Evolutionary conservation across 73 alveolate species (phyloP), one percentile per base, ranked within the genome.

Genomic region (Paramecium bursaria): DNA sequence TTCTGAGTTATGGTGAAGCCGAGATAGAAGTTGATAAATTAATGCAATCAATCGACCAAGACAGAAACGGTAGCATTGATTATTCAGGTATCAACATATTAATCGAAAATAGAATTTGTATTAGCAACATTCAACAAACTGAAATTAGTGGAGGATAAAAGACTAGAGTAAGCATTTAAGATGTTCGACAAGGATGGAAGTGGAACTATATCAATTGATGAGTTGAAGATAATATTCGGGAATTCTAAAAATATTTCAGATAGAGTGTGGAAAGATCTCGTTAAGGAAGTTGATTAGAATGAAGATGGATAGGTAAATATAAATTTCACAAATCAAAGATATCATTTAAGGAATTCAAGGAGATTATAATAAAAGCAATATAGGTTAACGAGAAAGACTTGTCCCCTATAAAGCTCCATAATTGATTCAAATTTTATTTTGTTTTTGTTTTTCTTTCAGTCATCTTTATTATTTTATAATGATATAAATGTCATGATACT

Each of bases 131-230:
- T 87, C 46, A 54, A 85, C 22, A 60, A 74, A 21, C 74, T 49
- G 2, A 82, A 87, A 48, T 75, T 80, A 1, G 31, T 87, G 33
- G 73, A 61, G 4, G 85, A 52, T 31, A 55, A 87, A 57, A 76
- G 91, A 87, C 54, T 87, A 21, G 87, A 87, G 74, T 50, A 50
- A 67, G 93, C 93, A 10, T 87, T 87, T 55, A 87, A 55, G 25
- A 14, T 57, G n/a, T 87, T 87, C 85, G 93, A 87, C 85, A 87
- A 79, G 44, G 92, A 90, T 88, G 93, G 93, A 48, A 90, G 92
- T 88, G 95, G 95, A 2, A 39, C 89, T 9, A 88, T 90, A 14
- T 88, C 93, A 21, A 89, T 82, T 15, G 82, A 75, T 25, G 96
- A 91, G 47, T 73, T 91, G 4, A 73, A 80, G 48, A 31, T 55